These are phyloP conservation scores for Selaginella moellendorffii DNA, from an alignment of 75 land plant genomes.

Conservation along the genomic window DNA sequence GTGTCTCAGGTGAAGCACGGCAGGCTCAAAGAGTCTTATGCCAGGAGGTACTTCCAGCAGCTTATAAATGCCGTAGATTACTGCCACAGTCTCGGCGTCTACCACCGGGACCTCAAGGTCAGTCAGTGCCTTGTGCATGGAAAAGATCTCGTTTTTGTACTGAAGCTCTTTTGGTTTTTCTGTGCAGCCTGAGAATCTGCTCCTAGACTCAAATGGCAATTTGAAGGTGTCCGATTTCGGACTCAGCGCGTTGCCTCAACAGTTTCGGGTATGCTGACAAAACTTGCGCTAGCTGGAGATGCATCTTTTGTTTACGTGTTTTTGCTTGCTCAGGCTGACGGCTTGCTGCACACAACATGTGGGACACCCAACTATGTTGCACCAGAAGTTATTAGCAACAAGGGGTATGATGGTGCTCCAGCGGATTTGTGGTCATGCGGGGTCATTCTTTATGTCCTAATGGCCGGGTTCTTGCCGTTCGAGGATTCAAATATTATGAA, in stretches of 20 bases:
- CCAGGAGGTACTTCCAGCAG: slow-evolving; percentile 58
- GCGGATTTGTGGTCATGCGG: slow-evolving; percentile 90
- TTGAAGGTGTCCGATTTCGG: slow-evolving; percentile 69
- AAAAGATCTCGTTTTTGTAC: slow-evolving; percentile 42
- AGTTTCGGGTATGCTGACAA: slow-evolving; percentile 49
- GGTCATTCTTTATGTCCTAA: slow-evolving; percentile 62
- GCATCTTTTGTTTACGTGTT: too few relatives aligned
- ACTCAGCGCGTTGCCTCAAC: slow-evolving; percentile 67
- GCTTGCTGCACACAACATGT: slow-evolving; percentile 37
- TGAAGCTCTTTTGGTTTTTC: slow-evolving; percentile 37
- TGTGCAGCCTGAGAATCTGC: slow-evolving; percentile 54
- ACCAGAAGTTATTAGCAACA: slow-evolving; percentile 48
- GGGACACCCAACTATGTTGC: slow-evolving; percentile 43
- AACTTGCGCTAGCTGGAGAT: too few relatives aligned
- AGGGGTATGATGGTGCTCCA: slow-evolving; percentile 72
- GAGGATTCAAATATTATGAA: slow-evolving; percentile 52
- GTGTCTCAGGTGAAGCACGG: slow-evolving; percentile 33
- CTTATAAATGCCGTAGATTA: slow-evolving; percentile 55
- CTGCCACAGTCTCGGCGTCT: slow-evolving; percentile 56
- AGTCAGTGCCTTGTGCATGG: slow-evolving; percentile 34
- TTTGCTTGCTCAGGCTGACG: slow-evolving; percentile 23
- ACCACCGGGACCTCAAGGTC: slow-evolving; percentile 69
- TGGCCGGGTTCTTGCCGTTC: slow-evolving; percentile 80
- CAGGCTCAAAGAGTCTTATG: slow-evolving; percentile 27
- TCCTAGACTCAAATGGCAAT: slow-evolving; percentile 48